phyloP scores from a whole-genome alignment of 805 yeast species.

The Debaryomyces castellii region DNA sequence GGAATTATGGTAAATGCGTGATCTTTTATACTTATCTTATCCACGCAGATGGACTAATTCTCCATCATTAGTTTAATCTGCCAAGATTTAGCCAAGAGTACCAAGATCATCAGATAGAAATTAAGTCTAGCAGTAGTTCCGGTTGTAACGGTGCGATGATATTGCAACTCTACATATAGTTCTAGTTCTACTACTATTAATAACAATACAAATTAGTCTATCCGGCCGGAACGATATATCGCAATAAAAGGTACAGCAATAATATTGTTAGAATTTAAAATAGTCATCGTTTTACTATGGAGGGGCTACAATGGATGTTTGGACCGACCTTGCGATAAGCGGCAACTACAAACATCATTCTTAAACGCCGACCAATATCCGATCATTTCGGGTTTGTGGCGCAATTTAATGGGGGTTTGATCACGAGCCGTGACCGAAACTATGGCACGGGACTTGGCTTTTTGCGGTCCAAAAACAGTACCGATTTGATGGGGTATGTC shows the following conservation, averaged over 20 bases:
- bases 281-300: no score
- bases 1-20: not conserved
- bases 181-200: no score
- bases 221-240: no score
- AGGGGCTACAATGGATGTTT: no score
- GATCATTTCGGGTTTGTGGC: not conserved
- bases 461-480: not conserved
- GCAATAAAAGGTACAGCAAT: no score
- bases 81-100: slow-evolving; percentile 1
- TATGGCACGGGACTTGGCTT: not conserved
- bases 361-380: not conserved
- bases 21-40: not conserved
- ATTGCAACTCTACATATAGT: not conserved
- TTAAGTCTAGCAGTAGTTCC: not conserved
- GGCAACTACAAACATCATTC: not conserved
- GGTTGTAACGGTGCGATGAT: not conserved
- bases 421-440: not conserved
- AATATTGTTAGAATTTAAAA: no score
- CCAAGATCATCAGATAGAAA: not conserved
- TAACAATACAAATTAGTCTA: no score
- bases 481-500: not conserved
- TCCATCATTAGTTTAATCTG: not conserved
- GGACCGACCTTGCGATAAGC: not conserved
- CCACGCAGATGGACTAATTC: not conserved
- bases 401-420: not conserved